Evolutionary conservation across 1,284 basidiomycete species (phyloP).

Genomic region (Rhodotorula sp.): DNA sequence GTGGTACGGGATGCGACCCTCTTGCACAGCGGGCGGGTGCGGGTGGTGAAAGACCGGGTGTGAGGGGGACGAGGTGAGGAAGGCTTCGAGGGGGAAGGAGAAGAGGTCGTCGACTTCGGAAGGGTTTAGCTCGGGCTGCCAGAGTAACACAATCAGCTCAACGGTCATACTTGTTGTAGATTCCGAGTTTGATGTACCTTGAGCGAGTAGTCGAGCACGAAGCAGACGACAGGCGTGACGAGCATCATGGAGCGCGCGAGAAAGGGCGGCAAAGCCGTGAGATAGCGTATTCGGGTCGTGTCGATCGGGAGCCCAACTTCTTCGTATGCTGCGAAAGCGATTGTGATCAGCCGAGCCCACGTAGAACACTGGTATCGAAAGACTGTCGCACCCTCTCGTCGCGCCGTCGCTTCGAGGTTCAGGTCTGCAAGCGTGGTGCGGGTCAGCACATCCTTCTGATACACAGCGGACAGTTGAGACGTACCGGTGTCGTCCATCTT

Average conservation of each 20-base stretch:
- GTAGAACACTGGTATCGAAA: too few relatives aligned
- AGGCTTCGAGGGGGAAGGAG: constrained; percentile 43
- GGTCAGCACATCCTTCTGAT: neutral
- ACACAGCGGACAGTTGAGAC: neutral
- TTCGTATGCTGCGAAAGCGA: constrained; percentile 37
- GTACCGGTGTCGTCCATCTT: constrained; percentile 41
- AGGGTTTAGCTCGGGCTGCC: constrained; percentile 39
- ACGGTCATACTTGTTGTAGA: neutral
- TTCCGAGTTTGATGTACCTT: neutral
- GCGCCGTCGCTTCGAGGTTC: constrained; percentile 43
- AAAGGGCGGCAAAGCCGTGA: constrained; percentile 42
- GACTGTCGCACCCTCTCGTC: constrained; percentile 39
- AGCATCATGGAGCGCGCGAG: constrained; percentile 41
- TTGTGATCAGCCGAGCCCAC: too few relatives aligned
- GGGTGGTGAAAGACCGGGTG: constrained; percentile 9
- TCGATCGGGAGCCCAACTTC: constrained; percentile 45
- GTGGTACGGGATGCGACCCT: constrained; percentile 35
- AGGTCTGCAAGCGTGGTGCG: constrained; percentile 15
- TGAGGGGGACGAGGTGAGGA: constrained; percentile 27
- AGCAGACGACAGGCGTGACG: constrained; percentile 42
- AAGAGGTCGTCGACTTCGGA: constrained; percentile 43
- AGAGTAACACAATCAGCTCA: neutral
- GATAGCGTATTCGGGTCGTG: constrained; percentile 36
- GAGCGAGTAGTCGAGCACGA: constrained; percentile 38
- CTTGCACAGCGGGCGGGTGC: constrained; percentile 17